Conservation (phyloP, 2,329 filamentous ascomycete species). For the Ilyonectria mors-panacis region DNA sequence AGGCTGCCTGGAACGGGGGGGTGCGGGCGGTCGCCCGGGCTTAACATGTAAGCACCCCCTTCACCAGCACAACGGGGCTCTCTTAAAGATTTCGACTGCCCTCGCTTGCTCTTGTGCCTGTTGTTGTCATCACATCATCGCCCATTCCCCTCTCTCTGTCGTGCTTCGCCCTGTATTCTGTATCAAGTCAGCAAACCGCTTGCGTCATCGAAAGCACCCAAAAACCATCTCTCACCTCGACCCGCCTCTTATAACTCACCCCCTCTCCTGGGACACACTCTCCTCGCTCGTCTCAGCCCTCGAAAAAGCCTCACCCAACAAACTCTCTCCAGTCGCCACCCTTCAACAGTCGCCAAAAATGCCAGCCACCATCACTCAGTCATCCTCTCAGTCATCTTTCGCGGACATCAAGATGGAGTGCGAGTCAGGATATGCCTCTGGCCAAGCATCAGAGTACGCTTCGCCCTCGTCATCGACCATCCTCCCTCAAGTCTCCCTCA, state of each 20-base stretch:
- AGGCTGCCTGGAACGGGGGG: slow-evolving; percentile 41
- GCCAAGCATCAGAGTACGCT: slow-evolving; percentile 57
- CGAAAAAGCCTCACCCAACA: slow-evolving; percentile 44
- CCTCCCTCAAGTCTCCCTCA: slow-evolving; percentile 86
- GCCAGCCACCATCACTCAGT: slow-evolving; percentile 55
- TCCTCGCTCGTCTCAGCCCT: slow-evolving; percentile 30
- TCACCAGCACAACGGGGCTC: slow-evolving; percentile 37
- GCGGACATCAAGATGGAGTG: slow-evolving; percentile 62
- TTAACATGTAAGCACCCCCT: slow-evolving; percentile 46
- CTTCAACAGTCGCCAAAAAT: slow-evolving; percentile 50
- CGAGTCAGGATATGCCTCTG: slow-evolving; percentile 90
- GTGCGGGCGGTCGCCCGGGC: slow-evolving; percentile 49
- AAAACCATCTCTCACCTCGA: slow-evolving; percentile 23
- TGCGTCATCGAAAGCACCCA: slow-evolving; percentile 43
- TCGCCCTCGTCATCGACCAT: slow-evolving; percentile 52
- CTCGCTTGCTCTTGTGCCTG: slow-evolving; percentile 39
- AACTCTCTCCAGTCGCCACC: slow-evolving; percentile 22
- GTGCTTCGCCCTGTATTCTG: slow-evolving; percentile 39
- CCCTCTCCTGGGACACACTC: slow-evolving; percentile 37
- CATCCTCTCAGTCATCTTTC: slow-evolving; percentile 58
- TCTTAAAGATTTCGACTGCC: slow-evolving; percentile 48
- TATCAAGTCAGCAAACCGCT: slow-evolving; percentile 43
- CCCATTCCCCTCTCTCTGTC: slow-evolving; percentile 31
- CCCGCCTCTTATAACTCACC: slow-evolving; percentile 12
- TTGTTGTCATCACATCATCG: slow-evolving; percentile 38